Evolutionary conservation across 139 green algal genomes (phyloP).

Genomic region (Ettlia oleoabundans): DNA sequence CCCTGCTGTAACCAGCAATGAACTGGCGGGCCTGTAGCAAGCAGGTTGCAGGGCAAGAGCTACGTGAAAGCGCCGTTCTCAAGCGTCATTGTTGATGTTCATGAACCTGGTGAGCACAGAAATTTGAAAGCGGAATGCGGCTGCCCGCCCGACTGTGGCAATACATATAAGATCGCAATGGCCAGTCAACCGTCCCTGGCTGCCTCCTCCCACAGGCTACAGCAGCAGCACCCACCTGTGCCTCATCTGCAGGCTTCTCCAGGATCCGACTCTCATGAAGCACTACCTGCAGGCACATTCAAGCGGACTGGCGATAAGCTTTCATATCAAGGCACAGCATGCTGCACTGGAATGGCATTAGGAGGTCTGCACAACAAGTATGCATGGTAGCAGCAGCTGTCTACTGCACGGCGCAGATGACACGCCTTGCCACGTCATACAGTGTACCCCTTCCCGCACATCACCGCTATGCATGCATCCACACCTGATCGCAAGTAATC

Average conservation of each 20-base stretch:
- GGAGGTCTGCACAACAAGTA: not conserved
- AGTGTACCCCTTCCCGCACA: not conserved
- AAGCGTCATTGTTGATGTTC: too few species aligned
- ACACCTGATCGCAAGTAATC: constrained; percentile 82
- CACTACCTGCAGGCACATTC: constrained; percentile 87
- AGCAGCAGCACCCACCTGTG: constrained; percentile 44
- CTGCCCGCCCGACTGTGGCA: too few species aligned
- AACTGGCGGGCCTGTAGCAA: constrained; percentile 49
- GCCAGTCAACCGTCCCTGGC: not conserved
- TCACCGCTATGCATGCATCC: not conserved
- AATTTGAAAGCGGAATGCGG: too few species aligned
- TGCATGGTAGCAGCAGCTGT: not conserved
- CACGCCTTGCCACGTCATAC: not conserved
- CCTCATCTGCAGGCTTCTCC: constrained; percentile 77
- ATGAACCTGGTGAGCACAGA: too few species aligned
- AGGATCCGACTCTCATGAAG: constrained; percentile 72
- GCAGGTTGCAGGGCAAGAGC: not conserved
- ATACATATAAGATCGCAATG: too few species aligned
- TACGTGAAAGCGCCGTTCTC: not conserved
- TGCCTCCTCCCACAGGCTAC: not conserved
- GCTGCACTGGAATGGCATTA: not conserved
- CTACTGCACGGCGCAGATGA: too few species aligned
- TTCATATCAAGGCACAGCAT: too few species aligned
- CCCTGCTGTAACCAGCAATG: constrained; percentile 69
- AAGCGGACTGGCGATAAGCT: too few species aligned